These are phyloP conservation scores for Agarophyton chilense DNA, from an alignment of 23 red algal genomes.

Conservation along the genomic window DNA sequence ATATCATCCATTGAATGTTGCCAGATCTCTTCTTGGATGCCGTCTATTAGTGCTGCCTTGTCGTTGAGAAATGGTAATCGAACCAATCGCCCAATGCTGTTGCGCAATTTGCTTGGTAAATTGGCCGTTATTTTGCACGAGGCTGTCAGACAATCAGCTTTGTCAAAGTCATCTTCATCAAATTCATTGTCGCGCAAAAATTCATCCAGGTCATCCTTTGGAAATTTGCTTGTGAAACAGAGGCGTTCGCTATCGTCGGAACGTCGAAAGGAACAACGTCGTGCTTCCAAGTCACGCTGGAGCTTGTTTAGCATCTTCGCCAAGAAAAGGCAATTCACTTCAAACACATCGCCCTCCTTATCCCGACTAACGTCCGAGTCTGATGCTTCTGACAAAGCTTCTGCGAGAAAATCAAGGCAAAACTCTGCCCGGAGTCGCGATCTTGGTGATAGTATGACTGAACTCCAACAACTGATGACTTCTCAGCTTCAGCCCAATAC, in stretches of 20 bases:
- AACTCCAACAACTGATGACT: background rate
- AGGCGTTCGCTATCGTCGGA: slow-evolving; percentile 43
- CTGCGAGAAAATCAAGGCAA: background rate
- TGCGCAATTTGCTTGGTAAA: slow-evolving; percentile 32
- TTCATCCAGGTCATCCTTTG: slow-evolving; percentile 54
- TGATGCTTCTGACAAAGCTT: slow-evolving; percentile 4
- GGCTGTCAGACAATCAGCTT: slow-evolving; percentile 45
- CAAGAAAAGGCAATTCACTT: background rate
- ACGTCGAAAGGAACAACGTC: slow-evolving; percentile 1
- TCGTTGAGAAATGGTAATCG: slow-evolving; percentile 17
- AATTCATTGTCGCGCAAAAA: background rate
- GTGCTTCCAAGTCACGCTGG: slow-evolving; percentile 1
- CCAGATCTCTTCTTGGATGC: slow-evolving; percentile 56
- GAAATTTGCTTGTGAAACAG: slow-evolving; percentile 5
- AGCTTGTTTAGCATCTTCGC: background rate
- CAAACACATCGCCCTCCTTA: background rate
- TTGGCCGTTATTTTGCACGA: slow-evolving; percentile 65
- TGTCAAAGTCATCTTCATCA: background rate
- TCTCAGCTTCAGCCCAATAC: background rate
- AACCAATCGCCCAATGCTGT: background rate
- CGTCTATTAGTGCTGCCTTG: slow-evolving; percentile 44
- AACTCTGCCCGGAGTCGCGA: background rate
- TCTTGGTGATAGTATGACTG: slow-evolving; percentile 32
- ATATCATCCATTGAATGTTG: slow-evolving; percentile 45
- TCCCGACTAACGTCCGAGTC: background rate